Conservation (phyloP, 176 grass and related monocot species). For the Ensete ventricosum region DNA sequence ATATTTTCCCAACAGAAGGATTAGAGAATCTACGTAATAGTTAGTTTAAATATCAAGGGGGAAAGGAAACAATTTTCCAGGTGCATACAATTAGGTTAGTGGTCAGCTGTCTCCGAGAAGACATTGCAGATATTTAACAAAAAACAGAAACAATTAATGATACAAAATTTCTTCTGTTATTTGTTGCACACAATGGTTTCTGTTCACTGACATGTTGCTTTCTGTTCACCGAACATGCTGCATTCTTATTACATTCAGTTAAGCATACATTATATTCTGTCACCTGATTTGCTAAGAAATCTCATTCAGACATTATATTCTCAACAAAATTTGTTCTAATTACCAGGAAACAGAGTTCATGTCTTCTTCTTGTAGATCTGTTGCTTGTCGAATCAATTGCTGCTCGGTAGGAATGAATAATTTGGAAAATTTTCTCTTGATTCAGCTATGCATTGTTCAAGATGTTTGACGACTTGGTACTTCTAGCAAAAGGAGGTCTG, state of each 20-base stretch:
- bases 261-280: too few relatives aligned
- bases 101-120: neutral
- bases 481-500: constrained; percentile 76
- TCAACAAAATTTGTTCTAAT: neutral
- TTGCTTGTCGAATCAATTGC: neutral
- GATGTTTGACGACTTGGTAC: constrained; percentile 86
- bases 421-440: constrained; percentile 11
- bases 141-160: neutral
- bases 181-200: too few relatives aligned
- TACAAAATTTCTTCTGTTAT: too few relatives aligned
- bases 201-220: neutral
- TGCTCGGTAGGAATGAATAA: neutral
- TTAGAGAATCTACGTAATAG: too few relatives aligned
- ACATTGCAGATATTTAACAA: neutral
- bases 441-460: constrained; percentile 74
- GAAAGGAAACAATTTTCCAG: neutral
- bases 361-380: neutral
- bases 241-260: neutral
- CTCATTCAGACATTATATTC: neutral
- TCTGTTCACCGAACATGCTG: neutral
- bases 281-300: neutral
- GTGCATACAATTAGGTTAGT: too few relatives aligned
- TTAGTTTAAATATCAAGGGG: neutral
- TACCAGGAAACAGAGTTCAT: neutral
- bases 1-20: too few relatives aligned